phyloP scores from a whole-genome alignment of 78 protist species.

The Anaeramoeba ignava region DNA sequence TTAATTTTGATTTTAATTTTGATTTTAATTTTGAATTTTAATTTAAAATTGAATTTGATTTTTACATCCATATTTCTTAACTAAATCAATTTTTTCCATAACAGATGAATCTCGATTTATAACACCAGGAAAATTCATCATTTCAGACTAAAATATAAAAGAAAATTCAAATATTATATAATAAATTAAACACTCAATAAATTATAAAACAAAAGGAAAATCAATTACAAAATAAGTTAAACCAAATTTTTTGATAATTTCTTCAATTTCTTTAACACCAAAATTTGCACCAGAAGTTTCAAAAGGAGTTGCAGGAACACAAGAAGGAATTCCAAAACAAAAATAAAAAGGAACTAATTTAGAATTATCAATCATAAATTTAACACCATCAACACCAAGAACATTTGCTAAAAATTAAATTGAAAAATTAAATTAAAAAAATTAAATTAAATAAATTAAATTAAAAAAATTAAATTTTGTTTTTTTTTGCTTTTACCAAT shows the following conservation, averaged over 20 bases:
- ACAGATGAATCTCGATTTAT: neutral
- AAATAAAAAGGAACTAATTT: neutral
- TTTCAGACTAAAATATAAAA: neutral
- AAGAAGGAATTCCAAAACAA: neutral
- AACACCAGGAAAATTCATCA: neutral
- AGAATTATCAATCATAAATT: neutral
- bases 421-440: neutral
- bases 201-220: too few relatives aligned
- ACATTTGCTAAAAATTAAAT: neutral
- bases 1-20: too few relatives aligned
- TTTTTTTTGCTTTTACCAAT: neutral
- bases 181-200: too few relatives aligned
- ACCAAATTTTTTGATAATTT: neutral
- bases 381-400: neutral
- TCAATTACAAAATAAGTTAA: too few relatives aligned
- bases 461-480: neutral
- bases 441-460: neutral
- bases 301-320: constrained; percentile 1
- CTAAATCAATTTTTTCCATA: neutral
- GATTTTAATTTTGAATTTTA: too few relatives aligned
- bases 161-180: too few relatives aligned
- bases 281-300: neutral
- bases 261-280: neutral
- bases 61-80: neutral
- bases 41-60: too few relatives aligned